Evolutionary conservation across 2,329 filamentous ascomycete genomes (phyloP).

Genomic region (Fusarium xyrophilum): DNA sequence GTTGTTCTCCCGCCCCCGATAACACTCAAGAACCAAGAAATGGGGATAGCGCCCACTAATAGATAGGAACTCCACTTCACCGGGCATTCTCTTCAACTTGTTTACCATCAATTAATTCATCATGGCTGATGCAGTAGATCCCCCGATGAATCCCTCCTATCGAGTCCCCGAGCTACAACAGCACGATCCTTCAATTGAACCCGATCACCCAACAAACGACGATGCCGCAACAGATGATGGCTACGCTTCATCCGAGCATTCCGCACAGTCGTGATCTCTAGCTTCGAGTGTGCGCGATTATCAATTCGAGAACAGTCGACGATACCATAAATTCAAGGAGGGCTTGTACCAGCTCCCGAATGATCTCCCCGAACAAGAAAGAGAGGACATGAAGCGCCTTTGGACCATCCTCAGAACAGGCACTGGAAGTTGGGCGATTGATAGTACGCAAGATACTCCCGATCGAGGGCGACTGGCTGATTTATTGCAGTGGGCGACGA

Average conservation of each 20-base stretch:
- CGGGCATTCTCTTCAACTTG: not conserved
- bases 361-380: conserved; percentile 54
- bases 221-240: conserved; percentile 27
- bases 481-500: conserved; percentile 44
- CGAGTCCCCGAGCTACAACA: not conserved
- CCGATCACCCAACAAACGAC: not conserved
- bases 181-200: conserved; percentile 22
- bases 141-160: not conserved
- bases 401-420: conserved; percentile 47
- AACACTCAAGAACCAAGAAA: not conserved
- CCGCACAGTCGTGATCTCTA: conserved; percentile 30
- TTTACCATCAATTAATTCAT: not conserved
- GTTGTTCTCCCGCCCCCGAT: conserved; percentile 1
- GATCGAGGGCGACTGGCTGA: not conserved
- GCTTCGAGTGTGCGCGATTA: conserved; percentile 48
- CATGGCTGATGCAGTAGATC: not conserved
- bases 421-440: conserved; percentile 54
- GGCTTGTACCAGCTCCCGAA: conserved; percentile 51
- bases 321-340: conserved; percentile 52
- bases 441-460: conserved; percentile 34
- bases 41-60: not conserved
- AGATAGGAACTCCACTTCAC: not conserved
- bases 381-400: conserved; percentile 54
- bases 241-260: conserved; percentile 14
- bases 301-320: conserved; percentile 51